phyloP scores from a whole-genome alignment of 2,329 filamentous ascomycete genomes.

The Cercospora sojina region DNA sequence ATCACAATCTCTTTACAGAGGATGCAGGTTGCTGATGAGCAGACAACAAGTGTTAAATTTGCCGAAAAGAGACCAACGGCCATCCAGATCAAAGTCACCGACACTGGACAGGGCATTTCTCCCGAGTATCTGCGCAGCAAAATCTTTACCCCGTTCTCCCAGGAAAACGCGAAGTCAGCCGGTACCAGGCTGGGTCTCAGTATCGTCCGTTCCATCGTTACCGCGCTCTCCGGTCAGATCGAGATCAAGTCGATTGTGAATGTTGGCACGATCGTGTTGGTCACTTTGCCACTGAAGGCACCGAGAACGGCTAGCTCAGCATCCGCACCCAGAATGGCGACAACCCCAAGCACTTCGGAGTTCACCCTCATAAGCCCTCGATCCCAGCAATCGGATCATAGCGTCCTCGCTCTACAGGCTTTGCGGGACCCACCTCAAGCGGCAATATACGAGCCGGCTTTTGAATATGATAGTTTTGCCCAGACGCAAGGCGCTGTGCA shows the following conservation, averaged over 20 bases:
- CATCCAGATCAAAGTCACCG: slow-evolving; percentile 47
- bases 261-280: slow-evolving; percentile 28
- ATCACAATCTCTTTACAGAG: slow-evolving; percentile 37
- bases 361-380: background rate
- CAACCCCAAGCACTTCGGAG: background rate
- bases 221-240: slow-evolving; percentile 59
- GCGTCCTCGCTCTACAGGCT: slow-evolving; percentile 47
- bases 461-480: slow-evolving; percentile 26
- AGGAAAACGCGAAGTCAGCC: slow-evolving; percentile 60
- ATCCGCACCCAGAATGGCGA: background rate
- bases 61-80: slow-evolving; percentile 17
- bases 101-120: slow-evolving; percentile 66
- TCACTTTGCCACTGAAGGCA: slow-evolving; percentile 45
- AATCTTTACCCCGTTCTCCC: slow-evolving; percentile 63
- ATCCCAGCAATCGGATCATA: slow-evolving; percentile 38
- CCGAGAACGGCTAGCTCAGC: background rate
- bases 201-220: slow-evolving; percentile 61
- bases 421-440: slow-evolving; percentile 36
- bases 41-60: slow-evolving; percentile 7
- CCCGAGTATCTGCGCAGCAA: slow-evolving; percentile 60
- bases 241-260: slow-evolving; percentile 45
- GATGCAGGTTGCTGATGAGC: background rate
- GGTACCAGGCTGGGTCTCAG: slow-evolving; percentile 66
- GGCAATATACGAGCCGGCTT: slow-evolving; percentile 28
- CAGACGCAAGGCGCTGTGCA: slow-evolving; percentile 26